Evolutionary conservation across 441 rosid species (phyloP).

Genomic region (Populus hybrid): DNA sequence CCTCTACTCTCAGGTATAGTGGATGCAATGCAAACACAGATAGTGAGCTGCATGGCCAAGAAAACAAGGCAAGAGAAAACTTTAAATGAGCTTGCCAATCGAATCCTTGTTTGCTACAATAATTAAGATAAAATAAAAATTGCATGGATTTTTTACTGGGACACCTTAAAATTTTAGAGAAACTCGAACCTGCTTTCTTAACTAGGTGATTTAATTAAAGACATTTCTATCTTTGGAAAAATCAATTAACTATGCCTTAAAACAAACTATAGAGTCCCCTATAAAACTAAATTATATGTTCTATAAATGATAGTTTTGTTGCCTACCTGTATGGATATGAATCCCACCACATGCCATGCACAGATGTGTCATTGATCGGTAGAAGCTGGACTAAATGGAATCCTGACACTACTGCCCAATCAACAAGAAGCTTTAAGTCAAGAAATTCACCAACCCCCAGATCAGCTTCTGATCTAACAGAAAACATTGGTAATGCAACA

Average conservation of each 20-base stretch:
- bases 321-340: constrained; percentile 96
- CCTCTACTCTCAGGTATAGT: no score
- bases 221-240: background rate
- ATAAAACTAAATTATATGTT: background rate
- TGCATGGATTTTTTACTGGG: background rate
- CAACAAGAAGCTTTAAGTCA: constrained; percentile 85
- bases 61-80: constrained; percentile 16
- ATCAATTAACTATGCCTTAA: background rate
- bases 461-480: constrained; percentile 85
- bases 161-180: background rate
- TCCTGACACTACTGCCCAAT: constrained; percentile 92
- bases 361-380: constrained; percentile 97
- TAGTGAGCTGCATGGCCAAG: constrained; percentile 69
- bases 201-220: background rate
- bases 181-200: background rate
- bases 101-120: background rate
- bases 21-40: constrained; percentile 99
- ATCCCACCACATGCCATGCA: constrained; percentile 99
- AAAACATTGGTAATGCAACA: constrained; percentile 92
- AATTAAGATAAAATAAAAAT: background rate
- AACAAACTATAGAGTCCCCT: background rate
- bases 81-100: background rate
- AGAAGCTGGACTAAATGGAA: constrained; percentile 96
- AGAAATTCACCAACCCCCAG: constrained; percentile 98
- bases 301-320: background rate